Evolutionary conservation across 495 filamentous ascomycete genomes (phyloP).

Genomic region (Aspergillus campestris): DNA sequence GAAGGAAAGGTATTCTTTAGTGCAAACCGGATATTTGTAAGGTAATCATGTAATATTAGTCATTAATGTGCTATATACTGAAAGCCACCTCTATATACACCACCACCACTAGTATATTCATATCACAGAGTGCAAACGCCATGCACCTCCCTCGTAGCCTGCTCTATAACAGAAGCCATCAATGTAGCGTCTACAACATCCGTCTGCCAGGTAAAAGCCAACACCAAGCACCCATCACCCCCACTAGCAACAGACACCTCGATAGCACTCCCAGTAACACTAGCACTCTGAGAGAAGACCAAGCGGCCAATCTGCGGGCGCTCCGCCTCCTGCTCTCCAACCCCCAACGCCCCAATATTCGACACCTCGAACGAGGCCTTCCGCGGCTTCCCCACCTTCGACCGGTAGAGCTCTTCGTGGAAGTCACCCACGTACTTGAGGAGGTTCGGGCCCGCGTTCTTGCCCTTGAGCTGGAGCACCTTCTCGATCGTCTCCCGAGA

Average conservation of each 20-base stretch:
- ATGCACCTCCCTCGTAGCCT: slow-evolving; percentile 14
- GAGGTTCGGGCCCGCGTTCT: slow-evolving; percentile 24
- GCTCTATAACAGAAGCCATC: slow-evolving; percentile 15
- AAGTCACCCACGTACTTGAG: slow-evolving; percentile 29
- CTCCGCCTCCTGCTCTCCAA: slow-evolving; percentile 8
- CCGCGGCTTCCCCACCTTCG: slow-evolving; percentile 25
- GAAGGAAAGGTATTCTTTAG: too few relatives aligned
- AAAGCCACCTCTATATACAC: too few relatives aligned
- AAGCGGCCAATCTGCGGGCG: slow-evolving; percentile 21
- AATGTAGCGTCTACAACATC: slow-evolving; percentile 23
- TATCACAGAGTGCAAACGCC: neutral
- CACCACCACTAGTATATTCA: neutral
- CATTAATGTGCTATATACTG: too few relatives aligned
- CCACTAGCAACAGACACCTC: slow-evolving; percentile 31
- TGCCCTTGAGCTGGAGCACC: slow-evolving; percentile 22
- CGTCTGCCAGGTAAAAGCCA: slow-evolving; percentile 33
- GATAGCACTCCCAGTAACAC: slow-evolving; percentile 30
- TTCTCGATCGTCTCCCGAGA: slow-evolving; percentile 21
- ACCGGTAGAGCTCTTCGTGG: slow-evolving; percentile 22
- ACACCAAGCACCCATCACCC: slow-evolving; percentile 28
- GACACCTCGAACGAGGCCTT: slow-evolving; percentile 34
- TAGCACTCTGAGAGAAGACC: slow-evolving; percentile 40
- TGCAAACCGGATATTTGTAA: too few relatives aligned
- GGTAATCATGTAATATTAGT: too few relatives aligned
- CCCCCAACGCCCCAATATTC: slow-evolving; percentile 31